These are phyloP conservation scores for Mytilinidion resinicola DNA, from an alignment of 495 filamentous ascomycete genomes.

Conservation along the genomic window DNA sequence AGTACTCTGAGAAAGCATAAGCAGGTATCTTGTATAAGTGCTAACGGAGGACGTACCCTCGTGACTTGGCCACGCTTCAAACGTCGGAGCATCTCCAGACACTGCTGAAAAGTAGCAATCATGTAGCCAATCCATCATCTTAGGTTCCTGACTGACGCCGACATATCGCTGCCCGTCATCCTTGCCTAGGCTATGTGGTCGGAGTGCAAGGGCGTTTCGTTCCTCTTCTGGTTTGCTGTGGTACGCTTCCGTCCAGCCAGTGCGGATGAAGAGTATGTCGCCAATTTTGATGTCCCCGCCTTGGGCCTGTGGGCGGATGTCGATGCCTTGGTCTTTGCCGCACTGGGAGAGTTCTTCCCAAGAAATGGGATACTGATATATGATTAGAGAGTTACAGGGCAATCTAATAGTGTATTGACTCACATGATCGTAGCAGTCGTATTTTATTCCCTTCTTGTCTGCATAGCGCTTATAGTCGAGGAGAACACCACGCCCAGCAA, in stretches of 20 bases:
- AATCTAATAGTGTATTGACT: background rate
- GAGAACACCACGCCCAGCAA: slow-evolving; percentile 53
- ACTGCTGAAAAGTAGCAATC: slow-evolving; percentile 62
- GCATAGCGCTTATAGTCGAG: slow-evolving; percentile 50
- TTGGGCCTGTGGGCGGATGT: slow-evolving; percentile 46
- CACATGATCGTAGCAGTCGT: slow-evolving; percentile 47
- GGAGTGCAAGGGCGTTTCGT: slow-evolving; percentile 37
- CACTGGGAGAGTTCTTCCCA: slow-evolving; percentile 52
- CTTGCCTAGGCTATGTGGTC: slow-evolving; percentile 31
- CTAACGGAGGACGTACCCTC: slow-evolving; percentile 26
- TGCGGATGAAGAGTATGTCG: slow-evolving; percentile 64
- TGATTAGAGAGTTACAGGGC: background rate
- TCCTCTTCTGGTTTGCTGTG: slow-evolving; percentile 38
- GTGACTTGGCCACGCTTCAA: slow-evolving; percentile 54
- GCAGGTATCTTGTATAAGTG: background rate
- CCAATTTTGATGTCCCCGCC: slow-evolving; percentile 57
- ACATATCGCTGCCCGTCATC: slow-evolving; percentile 45
- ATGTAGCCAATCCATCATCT: slow-evolving; percentile 56
- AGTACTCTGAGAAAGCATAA: slow-evolving; percentile 20
- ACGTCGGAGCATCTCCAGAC: slow-evolving; percentile 54
- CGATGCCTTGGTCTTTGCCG: slow-evolving; percentile 50
- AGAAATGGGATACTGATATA: slow-evolving; percentile 49
- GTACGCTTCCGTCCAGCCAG: slow-evolving; percentile 58
- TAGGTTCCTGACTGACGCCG: slow-evolving; percentile 53
- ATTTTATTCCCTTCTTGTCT: slow-evolving; percentile 42